Percentiles rank a stretch among this genome's conserved stretches.
Evolutionary conservation across 495 filamentous ascomycete species (phyloP).

Genomic region (Aspergillus leporis): DNA sequence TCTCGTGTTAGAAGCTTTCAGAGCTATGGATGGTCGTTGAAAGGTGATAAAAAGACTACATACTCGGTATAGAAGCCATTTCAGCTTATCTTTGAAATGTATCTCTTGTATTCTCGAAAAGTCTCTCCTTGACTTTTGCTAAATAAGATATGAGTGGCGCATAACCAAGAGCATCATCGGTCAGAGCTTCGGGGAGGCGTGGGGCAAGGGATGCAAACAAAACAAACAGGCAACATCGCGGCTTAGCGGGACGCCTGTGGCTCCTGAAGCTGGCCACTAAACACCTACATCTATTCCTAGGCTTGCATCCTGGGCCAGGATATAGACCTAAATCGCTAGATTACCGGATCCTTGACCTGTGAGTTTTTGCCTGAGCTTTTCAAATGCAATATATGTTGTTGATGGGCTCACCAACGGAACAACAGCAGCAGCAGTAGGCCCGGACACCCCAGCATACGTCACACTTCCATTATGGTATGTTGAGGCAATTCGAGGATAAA

Average conservation of each 20-base stretch:
- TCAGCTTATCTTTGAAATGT: constrained; percentile 11
- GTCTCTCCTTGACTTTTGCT: not conserved
- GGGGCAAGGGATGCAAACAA: constrained; percentile 37
- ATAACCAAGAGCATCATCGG: constrained; percentile 35
- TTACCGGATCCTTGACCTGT: not conserved
- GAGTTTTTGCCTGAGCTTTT: not conserved
- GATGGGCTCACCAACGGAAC: not conserved
- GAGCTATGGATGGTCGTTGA: not conserved
- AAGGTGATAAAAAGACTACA: constrained; percentile 21
- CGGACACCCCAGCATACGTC: constrained; percentile 18
- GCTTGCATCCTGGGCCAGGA: not conserved
- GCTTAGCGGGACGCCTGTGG: constrained; percentile 29
- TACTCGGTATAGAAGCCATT: constrained; percentile 67
- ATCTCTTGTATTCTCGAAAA: not conserved
- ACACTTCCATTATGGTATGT: constrained; percentile 24
- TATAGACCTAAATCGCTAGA: not conserved
- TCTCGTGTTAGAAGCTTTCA: constrained; percentile 29
- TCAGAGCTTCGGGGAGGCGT: constrained; percentile 31
- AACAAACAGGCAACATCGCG: constrained; percentile 26
- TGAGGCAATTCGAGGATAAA: not conserved
- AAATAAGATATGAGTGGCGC: constrained; percentile 18
- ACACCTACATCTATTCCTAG: constrained; percentile 5
- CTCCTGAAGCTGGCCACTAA: constrained; percentile 19
- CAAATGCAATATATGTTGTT: not conserved
- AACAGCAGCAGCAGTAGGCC: constrained; percentile 1